phyloP scores from a whole-genome alignment of 257 asterid genomes.

The Solanum chmielewskii region DNA sequence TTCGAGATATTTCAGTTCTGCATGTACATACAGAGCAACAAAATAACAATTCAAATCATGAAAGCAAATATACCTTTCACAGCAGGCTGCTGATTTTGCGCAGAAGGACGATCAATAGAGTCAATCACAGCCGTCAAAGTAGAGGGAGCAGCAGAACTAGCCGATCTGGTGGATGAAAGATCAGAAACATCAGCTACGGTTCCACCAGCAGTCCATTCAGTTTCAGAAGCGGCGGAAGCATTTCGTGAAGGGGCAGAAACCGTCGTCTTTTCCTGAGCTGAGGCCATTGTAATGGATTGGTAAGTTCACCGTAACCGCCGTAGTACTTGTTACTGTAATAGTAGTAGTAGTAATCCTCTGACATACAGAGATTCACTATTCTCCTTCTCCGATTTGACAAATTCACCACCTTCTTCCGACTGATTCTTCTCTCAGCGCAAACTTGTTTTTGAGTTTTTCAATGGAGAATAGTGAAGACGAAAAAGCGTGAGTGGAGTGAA shows the following conservation, averaged over 20 bases:
- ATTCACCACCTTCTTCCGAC: conserved; percentile 13
- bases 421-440: background rate
- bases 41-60: background rate
- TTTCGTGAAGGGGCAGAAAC: conserved; percentile 7
- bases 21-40: background rate
- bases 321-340: conserved; percentile 21
- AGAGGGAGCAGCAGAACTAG: background rate
- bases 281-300: conserved; percentile 88
- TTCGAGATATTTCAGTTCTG: background rate
- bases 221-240: conserved; percentile 2
- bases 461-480: background rate
- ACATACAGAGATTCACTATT: conserved; percentile 48
- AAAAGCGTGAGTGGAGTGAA: background rate
- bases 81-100: background rate
- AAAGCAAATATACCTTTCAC: background rate
- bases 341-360: conserved; percentile 26
- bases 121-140: conserved; percentile 5
- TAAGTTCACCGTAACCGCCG: conserved; percentile 64
- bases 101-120: background rate
- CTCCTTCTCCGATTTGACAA: conserved; percentile 15
- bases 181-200: background rate
- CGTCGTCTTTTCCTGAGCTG: conserved; percentile 83
- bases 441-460: background rate
- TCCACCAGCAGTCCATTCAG: background rate
- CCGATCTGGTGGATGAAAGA: background rate